Conservation (phyloP, 2,329 filamentous ascomycete species). For the Fusarium zealandicum region DNA sequence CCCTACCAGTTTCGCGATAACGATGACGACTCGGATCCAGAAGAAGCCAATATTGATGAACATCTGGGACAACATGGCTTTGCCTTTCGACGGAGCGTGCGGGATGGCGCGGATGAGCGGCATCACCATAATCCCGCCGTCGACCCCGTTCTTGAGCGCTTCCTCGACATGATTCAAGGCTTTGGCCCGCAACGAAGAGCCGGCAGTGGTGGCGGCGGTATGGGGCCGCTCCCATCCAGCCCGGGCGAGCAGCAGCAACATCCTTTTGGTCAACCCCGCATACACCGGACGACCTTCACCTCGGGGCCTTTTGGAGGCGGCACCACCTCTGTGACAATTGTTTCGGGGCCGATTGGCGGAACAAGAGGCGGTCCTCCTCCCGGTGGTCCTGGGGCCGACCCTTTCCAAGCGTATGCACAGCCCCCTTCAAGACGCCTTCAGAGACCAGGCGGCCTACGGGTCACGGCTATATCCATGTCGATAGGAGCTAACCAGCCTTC, state of each 20-base stretch:
- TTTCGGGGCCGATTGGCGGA: conserved; percentile 47
- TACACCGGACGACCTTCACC: conserved; percentile 51
- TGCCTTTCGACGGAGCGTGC: conserved; percentile 49
- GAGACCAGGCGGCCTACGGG: conserved; percentile 26
- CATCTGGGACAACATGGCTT: conserved; percentile 55
- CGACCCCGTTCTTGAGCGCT: conserved; percentile 51
- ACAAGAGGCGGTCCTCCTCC: conserved; percentile 17
- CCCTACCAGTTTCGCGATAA: conserved; percentile 38
- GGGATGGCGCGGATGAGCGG: conserved; percentile 34
- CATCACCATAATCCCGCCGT: conserved; percentile 45
- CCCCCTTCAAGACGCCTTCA: conserved; percentile 18
- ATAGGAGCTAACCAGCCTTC: conserved; percentile 44
- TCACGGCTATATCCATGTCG: conserved; percentile 29
- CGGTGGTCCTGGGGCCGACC: conserved; percentile 43
- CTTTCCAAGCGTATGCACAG: conserved; percentile 58
- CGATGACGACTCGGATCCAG: conserved; percentile 60
- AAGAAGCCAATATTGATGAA: conserved; percentile 66
- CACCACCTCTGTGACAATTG: conserved; percentile 58
- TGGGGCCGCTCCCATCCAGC: conserved; percentile 17
- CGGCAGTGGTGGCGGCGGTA: conserved; percentile 4
- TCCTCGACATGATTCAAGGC: conserved; percentile 54
- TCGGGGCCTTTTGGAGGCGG: conserved; percentile 50
- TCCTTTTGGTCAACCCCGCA: conserved; percentile 35
- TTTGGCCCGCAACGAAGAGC: conserved; percentile 40
- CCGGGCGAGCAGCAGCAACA: conserved; percentile 24